These are phyloP conservation scores for Penicillium sp. DNA, from an alignment of 2,329 filamentous ascomycete species.

Conservation along the genomic window DNA sequence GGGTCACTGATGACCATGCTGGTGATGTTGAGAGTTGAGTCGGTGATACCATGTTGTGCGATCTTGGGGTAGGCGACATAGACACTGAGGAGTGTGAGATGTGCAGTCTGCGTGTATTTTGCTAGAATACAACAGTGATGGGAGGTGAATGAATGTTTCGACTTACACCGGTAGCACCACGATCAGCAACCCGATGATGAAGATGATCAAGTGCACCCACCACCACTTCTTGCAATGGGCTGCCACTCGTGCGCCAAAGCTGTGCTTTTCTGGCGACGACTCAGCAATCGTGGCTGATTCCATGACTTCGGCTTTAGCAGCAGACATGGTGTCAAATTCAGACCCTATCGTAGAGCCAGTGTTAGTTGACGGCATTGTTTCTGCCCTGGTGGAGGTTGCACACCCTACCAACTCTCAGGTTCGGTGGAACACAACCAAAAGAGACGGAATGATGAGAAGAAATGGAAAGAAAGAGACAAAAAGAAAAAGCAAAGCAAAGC, in stretches of 20 bases:
- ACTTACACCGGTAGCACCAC: conserved; percentile 57
- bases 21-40: conserved; percentile 51
- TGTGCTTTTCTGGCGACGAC: conserved; percentile 21
- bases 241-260: conserved; percentile 27
- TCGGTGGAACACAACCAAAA: no score
- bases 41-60: conserved; percentile 54
- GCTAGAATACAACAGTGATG: background rate
- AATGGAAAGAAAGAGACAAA: no score
- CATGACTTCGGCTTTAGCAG: conserved; percentile 23
- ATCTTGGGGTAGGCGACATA: conserved; percentile 60
- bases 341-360: no score
- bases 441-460: no score
- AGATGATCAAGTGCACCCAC: conserved; percentile 54
- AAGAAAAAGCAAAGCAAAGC: no score
- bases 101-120: background rate
- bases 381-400: no score
- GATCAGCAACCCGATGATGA: conserved; percentile 53
- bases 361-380: no score
- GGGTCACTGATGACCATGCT: conserved; percentile 53
- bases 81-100: conserved; percentile 34
- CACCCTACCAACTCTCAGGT: no score
- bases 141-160: background rate
- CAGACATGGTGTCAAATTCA: conserved; percentile 21
- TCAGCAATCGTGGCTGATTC: conserved; percentile 15
- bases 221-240: conserved; percentile 49